Conservation (phyloP, 129 eudicot genomes). For the Rutidosis leptorrhynchoides region DNA sequence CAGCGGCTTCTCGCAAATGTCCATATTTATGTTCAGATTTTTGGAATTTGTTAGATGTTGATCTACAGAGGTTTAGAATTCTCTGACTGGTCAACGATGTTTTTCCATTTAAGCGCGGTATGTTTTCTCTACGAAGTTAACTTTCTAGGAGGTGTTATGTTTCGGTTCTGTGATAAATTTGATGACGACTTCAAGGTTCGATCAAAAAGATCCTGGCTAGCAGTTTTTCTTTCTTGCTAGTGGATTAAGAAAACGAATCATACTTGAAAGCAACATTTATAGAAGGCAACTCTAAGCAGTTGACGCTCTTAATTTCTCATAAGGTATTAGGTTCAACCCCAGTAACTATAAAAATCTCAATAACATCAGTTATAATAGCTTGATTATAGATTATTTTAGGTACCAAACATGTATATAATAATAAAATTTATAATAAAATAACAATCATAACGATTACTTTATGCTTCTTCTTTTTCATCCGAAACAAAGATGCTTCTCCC, state of each 20-base stretch:
- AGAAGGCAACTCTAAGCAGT: too few species aligned
- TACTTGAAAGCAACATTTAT: conserved; percentile 76
- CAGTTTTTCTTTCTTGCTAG: conserved; percentile 70
- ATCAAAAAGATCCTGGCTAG: conserved; percentile 52
- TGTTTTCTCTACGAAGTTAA: conserved; percentile 83
- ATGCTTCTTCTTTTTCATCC: too few species aligned
- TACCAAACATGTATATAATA: too few species aligned
- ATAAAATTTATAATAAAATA: too few species aligned
- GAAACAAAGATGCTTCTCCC: too few species aligned
- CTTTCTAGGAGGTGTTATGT: conserved; percentile 43
- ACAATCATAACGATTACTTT: too few species aligned
- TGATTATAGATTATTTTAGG: too few species aligned
- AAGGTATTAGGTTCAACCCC: too few species aligned
- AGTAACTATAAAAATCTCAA: too few species aligned
- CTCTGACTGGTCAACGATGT: conserved; percentile 53
- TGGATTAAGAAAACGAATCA: conserved; percentile 56
- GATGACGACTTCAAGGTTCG: conserved; percentile 62
- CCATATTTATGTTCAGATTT: conserved; percentile 32
- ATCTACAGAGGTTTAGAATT: conserved; percentile 73
- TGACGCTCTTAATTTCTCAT: too few species aligned
- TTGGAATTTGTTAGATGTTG: conserved; percentile 55
- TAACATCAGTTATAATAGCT: too few species aligned
- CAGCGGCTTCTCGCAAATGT: conserved; percentile 40
- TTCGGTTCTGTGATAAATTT: conserved; percentile 55
- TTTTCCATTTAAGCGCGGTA: conserved; percentile 79